Evolutionary conservation across 306 rosid genomes (phyloP), one percentile per base, ranked within the genome.

Genomic region (Lathyrus oleraceus): DNA sequence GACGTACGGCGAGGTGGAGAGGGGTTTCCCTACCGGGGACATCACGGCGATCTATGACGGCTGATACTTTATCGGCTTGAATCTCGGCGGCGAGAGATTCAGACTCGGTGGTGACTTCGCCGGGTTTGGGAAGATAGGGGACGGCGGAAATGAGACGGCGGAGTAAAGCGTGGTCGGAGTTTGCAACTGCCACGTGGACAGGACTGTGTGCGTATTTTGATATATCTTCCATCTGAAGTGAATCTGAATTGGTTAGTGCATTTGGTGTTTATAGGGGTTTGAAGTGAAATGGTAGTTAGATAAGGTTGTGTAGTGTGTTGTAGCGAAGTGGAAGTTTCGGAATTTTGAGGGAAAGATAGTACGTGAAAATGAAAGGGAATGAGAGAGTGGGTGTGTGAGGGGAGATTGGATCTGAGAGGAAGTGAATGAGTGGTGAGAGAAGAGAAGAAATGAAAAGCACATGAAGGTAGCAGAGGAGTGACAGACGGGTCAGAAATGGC

Each of bases 1-100:
- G 88, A 5, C 95, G 92, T n/a, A 94, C 99, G 0, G 99, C 95
- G 12, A 94, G 92, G 81, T 94, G 99, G 58, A 94, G 88, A 58
- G 99, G 99, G n/a, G 98, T 94, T 72, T 94, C 97, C 21, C 98
- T 85, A 20, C 91, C 86, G 8, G 99, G 95, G 61, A 95, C 99
- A 72, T 95, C 99, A 2, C 99, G 95, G 10, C 84, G 83, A 61
- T 95, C 99, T 71, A 95, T 86, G 43, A 81, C 83, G 52, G 92
- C 66, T 0, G 96, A 82, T 21, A 95, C 85, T 52, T 83, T 70
- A 54, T 95, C 99, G 35, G 99, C 96, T 62, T 28, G 82, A 42
- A 81, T 74, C 91, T 95, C 99, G 23, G 97, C 89, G 28, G 85
- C 91, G 53, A 89, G 80, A 13, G 99, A 95, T 66, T 95, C 89